Evolutionary conservation across 306 rosid genomes (phyloP), one percentile per base, ranked within the genome.

Genomic region (Astragalus glycyphyllos): DNA sequence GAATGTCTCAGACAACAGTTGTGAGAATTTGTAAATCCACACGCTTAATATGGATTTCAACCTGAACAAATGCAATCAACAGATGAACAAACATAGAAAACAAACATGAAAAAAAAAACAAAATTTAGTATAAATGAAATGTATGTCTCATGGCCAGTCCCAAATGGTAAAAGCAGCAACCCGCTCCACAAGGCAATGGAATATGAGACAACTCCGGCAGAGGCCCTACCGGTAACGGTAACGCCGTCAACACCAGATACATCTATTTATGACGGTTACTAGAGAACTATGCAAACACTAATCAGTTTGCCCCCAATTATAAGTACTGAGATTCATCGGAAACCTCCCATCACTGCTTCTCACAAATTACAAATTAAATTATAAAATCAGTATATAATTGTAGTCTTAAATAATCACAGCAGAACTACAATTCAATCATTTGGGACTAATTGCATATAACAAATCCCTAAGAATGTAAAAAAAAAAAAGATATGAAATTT

Each of bases 121-220:
- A 26, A 2, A 26, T 35, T 35, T 3, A 5, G 1, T 5, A 6
- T 35, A 35, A 35, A 35, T 35, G 11, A 7, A 68, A 82, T 87
- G 83, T 85, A 3, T 10, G 86, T 79, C 90, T 81, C 96, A 89
- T 85, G 92, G 96, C 96, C 79, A 55, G 65, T 77, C 92, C 87
- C 75, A 81, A 74, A 65, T 49, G 80, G 87, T 80, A 85, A 85
- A 41, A 12, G 91, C 88, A 34, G 81, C 89, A 40, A 90, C 75
- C 91, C 74, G 78, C 92, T 84, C 68, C 86, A 74, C 85, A 76
- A 80, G 84, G 86, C 80, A 0, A 89, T 82, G 90, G 87, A 87
- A 87, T 89, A 87, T 89, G 90, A 85, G 86, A 84, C 91, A 4
- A 5, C 73, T 51, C 8, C 46, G 23, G 71, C 89, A 86, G 86